Base-by-base conservation (phyloP, 2,329 filamentous ascomycete genomes). In the Mycosphaerelloides madeirae region DNA sequence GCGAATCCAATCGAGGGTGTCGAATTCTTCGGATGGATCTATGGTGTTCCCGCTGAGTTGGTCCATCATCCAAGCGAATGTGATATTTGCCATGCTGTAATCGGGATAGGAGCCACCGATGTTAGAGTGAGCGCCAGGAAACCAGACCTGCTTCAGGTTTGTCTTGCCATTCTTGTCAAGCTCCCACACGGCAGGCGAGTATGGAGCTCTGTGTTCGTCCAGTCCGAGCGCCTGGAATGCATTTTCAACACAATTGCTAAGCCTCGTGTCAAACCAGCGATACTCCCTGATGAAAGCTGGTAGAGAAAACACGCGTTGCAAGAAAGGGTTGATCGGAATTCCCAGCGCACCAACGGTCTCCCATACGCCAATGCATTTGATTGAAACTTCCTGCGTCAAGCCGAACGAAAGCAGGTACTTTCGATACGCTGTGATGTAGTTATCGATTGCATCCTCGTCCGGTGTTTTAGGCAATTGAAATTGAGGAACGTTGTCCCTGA, bases 161-260 rank as follows among this genome's bases (percentile, higher is more conserved):
- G 62, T 65, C 7, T 46, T 52, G 31, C 56, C 54, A 11, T 48
- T 47, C 38, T 48, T 15, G 19, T 55, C 52, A 32, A 49, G 47
- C 41, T 58, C 56, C 75, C 75, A 79, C 1, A 79, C 58, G 0
- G 75, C 74, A 0, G 76, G 76, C 0, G 66, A 65, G 50, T 77
- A 79, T 0, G 75, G 71, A 8, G 58, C 62, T 1, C 76, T 68
- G 34, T 68, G 68, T 51, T 79, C 76, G 36, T 79, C 76, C 0
- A 79, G 64, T 2, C 75, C 75, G 0, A 79, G 62, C 1, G 75
- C 76, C 34, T 79, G 76, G 48, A 78, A 79, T 1, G 76, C 76
- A 46, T 78, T 71, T 31, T 76, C 70, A 3, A 78, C 63, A n/a
- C 54, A 49, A 29, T 61, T 54, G 40, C 58, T 57, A 3, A 66